Evolutionary conservation across 495 filamentous ascomycete genomes (phyloP), one percentile per base, ranked within the genome.

Genomic region (Annulohypoxylon maeteangense): DNA sequence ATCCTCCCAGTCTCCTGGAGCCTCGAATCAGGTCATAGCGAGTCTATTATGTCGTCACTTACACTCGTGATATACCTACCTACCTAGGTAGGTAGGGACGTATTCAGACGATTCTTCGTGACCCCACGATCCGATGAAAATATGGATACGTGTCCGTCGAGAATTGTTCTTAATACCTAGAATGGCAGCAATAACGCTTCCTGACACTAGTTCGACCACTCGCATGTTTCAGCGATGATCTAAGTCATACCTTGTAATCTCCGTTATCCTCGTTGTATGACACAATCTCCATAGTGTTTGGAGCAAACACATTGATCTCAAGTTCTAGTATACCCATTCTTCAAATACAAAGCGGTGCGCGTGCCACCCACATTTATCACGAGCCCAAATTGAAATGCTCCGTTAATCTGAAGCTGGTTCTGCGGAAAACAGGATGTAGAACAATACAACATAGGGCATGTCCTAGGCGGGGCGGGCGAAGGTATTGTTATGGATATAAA

Each of bases 161-260:
- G 11, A 34, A 20, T 32, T 12, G 4, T 57, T 22, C 40, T 11
- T 29, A 10, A 47, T 32, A 16, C 55, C 55, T 32, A 22, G 34
- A 47, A 54, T 14, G 51, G 48, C 60, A 53, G 70, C 42, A 68
- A 62, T 65, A 68, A 65, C 65, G 65, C 70, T 64, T 72, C 65
- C 42, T 66, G 65, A 73, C 61, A 48, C 70, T 42, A 68, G 47
- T 61, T 61, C 61, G 62, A 62, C 61, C 55, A 61, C 40, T 58
- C 48, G 23, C 31, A 51, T 65, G 70, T 73, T 73, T 73, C 70
- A 66, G 65, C 66, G 25, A 34, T 53, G 56, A 32, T 42, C 48
- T 55, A 62, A 53, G 70, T 73, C 70, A 68, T 68, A 73, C 70
- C 60, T 64, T 66, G 56, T 68, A 68, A 73, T 68, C 65, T 73